Base-by-base conservation (phyloP, 257 asterid species). In the Lithospermum erythrorhizon region DNA sequence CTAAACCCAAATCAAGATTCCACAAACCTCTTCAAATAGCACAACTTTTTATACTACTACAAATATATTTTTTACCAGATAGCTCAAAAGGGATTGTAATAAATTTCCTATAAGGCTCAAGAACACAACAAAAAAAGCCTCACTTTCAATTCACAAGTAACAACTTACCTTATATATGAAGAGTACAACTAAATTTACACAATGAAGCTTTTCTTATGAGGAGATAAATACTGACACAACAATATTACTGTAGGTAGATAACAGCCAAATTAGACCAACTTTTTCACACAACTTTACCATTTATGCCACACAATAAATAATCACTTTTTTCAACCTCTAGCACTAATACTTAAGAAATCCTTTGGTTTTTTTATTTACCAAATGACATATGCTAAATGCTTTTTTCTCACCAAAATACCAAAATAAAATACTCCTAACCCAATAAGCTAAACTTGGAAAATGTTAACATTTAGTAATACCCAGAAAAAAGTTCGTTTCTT, bases 151-250 rank as follows among this genome's bases (percentile, higher is more conserved):
- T 76, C 67, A 19, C 53, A 61, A 66, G 24, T 61, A 61, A 68
- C 71, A 67, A 10, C 45, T 54, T 56, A 53, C 61, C 70, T 81
- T 74, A 69, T 65, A 53, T 68, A 58, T 54, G 68, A 59, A 73
- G 66, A 79, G 76, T 73, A 75, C 62, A 70, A 87, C 86, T 90
- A 83, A 83, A 87, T 74, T 69, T 75, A 81, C 81, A 79, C 71
- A 85, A 87, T 82, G 72, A 81, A 87, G 83, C 79, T 69, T 75
- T 61, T 69, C 74, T 72, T 71, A 59, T 61, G 79, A 78, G 69
- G 70, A 73, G 67, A 66, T 61, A 76, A 80, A 75, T 63, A 68
- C 74, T 18, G 85, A 80, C 86, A 80, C 86, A 79, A 85, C 75
- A 70, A 37, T 23, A 41, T 41, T 3, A 41, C 15, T 41, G 18